phyloP scores from a whole-genome alignment of 1,139 yeast species.

The Zygosaccharomyces sapae region DNA sequence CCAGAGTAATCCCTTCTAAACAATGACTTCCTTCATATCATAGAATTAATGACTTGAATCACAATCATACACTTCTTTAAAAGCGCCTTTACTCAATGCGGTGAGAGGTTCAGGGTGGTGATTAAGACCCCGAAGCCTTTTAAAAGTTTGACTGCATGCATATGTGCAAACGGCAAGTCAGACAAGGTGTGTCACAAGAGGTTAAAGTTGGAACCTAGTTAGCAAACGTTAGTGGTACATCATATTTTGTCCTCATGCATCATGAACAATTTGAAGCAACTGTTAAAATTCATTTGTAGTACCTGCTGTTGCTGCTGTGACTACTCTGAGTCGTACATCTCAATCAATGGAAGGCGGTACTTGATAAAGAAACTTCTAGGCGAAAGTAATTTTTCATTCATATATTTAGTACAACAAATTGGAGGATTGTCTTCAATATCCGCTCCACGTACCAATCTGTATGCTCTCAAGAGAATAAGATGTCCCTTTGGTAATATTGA shows the following conservation, averaged over 20 bases:
- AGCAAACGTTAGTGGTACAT: neutral
- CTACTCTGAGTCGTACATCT: slow-evolving; percentile 16
- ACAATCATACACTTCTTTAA: no score
- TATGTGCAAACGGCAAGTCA: neutral
- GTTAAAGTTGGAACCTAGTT: neutral
- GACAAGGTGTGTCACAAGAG: neutral
- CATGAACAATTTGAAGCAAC: slow-evolving; percentile 11
- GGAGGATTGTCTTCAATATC: slow-evolving; percentile 5
- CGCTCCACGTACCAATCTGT: slow-evolving; percentile 41
- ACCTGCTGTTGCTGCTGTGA: slow-evolving; percentile 19
- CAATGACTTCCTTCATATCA: no score
- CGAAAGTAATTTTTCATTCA: slow-evolving; percentile 88
- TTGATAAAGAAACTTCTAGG: slow-evolving; percentile 66
- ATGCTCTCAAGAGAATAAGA: slow-evolving; percentile 78
- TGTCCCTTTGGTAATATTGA: slow-evolving; percentile 79
- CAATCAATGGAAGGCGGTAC: slow-evolving; percentile 42
- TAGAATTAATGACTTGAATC: no score
- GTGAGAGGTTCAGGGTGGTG: no score
- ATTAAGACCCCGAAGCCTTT: no score
- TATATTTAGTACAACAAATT: slow-evolving; percentile 64
- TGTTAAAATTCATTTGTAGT: slow-evolving; percentile 9
- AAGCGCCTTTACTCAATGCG: no score
- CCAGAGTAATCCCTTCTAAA: no score
- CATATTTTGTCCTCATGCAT: neutral
- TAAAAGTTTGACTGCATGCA: neutral